Base-by-base conservation (phyloP, 108 stramenopile species). In the Skeletonema potamos region DNA sequence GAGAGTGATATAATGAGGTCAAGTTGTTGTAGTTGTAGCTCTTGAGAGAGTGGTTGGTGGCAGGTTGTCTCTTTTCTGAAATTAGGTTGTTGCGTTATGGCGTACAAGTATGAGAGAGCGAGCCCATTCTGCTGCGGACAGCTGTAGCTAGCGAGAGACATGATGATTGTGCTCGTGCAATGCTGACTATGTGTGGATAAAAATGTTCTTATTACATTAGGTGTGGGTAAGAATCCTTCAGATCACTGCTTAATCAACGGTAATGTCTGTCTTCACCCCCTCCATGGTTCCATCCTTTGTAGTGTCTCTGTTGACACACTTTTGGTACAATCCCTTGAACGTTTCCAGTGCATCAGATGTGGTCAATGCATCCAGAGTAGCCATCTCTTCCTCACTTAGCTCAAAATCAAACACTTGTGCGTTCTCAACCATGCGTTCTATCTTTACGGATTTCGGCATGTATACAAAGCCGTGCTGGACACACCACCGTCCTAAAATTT, bases 401-500 rank as follows among this genome's bases (percentile, higher is more conserved):
- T 75, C 76, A 73, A 92, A 97, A 80, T 96, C 96, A 74, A 96
- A 94, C 34, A 98, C 92, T 51, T 87, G 66, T 0, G 83, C 81
- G 86, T 98, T 98, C 74, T 95, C 96, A 9, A 80, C 71, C 89
- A 98, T 96, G 27, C 96, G 90, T 29, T 78, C 82, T 64, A 84
- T 75, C 70, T 83, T 86, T 17, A 92, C 90, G 1, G 85, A 86
- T 72, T 98, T 98, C 4, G 96, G 96, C 17, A 94, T 83, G 62
- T 95, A 92, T 3, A 90, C 74, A 62, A 91, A 90, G 20, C 96
- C 96, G 29, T 92, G 86, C 76, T 97, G 96, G 54, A 97, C 67
- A 66, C 93, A 94, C 96, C 96, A 98, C 11, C 96, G 89, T 13
- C 96, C 94, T 8, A 98, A 62, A 58, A 98, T 86, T 66, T 96